Conservation (phyloP, 768 basidiomycete species). For the Tubosaeta sp. region DNA sequence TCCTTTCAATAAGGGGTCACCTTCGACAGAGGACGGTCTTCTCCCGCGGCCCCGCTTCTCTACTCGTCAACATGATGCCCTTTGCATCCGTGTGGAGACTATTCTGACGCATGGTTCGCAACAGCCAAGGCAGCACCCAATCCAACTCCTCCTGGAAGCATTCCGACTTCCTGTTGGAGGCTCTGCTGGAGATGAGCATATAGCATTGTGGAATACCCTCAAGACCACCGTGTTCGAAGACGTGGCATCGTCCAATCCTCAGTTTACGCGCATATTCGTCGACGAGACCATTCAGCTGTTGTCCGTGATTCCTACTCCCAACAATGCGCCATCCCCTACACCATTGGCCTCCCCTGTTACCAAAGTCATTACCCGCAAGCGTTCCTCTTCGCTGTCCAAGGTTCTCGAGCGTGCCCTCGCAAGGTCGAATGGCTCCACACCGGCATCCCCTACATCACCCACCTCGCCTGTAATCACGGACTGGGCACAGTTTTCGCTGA, state of each 20-base stretch:
- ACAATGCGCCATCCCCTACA: constrained; percentile 24
- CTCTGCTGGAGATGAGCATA: constrained; percentile 33
- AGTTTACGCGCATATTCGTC: constrained; percentile 52
- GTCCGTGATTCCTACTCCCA: constrained; percentile 46
- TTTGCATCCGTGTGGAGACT: constrained; percentile 64
- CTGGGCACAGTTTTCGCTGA: constrained; percentile 65
- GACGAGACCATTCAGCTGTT: constrained; percentile 61
- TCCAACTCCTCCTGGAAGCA: constrained; percentile 60
- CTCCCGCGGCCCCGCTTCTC: constrained; percentile 65
- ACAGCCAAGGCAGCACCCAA: constrained; percentile 47
- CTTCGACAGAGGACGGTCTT: constrained; percentile 37
- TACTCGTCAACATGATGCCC: constrained; percentile 57
- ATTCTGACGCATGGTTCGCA: constrained; percentile 36
- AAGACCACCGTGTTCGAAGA: constrained; percentile 38
- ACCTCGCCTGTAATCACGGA: constrained; percentile 37
- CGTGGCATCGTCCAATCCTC: constrained; percentile 17
- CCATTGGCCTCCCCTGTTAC: constrained; percentile 34
- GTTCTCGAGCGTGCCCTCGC: constrained; percentile 20
- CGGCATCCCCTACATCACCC: constrained; percentile 27
- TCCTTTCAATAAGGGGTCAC: constrained; percentile 45
- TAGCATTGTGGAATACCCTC: constrained; percentile 53
- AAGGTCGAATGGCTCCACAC: constrained; percentile 18
- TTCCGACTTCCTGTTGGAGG: constrained; percentile 40
- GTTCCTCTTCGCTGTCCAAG: constrained; percentile 30
- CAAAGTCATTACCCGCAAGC: constrained; percentile 26